Conservation (phyloP, 139 green algal species). For the Raphidocelis subcapitata region DNA sequence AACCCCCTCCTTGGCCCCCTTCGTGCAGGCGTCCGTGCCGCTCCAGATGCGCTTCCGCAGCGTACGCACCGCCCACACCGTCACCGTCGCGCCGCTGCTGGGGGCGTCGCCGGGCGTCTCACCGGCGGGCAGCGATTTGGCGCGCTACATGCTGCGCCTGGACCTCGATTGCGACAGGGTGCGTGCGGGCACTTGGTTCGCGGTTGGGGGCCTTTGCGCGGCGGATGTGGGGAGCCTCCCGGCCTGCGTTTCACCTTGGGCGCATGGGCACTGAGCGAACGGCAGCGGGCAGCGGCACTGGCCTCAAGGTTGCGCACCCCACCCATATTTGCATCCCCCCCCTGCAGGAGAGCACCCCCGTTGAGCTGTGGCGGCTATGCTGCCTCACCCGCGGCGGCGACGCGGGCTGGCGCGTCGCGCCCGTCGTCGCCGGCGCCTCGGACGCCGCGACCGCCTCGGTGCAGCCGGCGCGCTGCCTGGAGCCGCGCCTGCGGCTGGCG, state of each 20-base stretch:
- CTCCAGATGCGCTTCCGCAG: constrained; percentile 48
- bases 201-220: too few relatives aligned
- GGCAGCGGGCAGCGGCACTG: too few relatives aligned
- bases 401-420: constrained; percentile 24
- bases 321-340: neutral
- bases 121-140: constrained; percentile 17
- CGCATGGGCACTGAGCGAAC: too few relatives aligned
- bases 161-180: constrained; percentile 37
- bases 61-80: constrained; percentile 46
- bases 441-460: neutral
- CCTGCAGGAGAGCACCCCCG: constrained; percentile 21
- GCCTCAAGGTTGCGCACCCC: too few relatives aligned
- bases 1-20: too few relatives aligned
- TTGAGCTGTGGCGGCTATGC: constrained; percentile 23
- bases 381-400: constrained; percentile 4
- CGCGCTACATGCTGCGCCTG: constrained; percentile 28
- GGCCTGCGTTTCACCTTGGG: too few relatives aligned
- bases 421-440: neutral
- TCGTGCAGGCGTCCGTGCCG: constrained; percentile 15
- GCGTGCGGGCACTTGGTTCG: neutral
- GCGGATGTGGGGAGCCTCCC: too few relatives aligned
- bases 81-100: constrained; percentile 52
- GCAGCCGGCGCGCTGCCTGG: constrained; percentile 4
- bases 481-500: constrained; percentile 17
- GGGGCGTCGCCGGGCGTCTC: constrained; percentile 28